Percentiles rank a stretch among this genome's conserved stretches.
phyloP scores from a whole-genome alignment of 306 rosid species.

The Dryas octopetala region DNA sequence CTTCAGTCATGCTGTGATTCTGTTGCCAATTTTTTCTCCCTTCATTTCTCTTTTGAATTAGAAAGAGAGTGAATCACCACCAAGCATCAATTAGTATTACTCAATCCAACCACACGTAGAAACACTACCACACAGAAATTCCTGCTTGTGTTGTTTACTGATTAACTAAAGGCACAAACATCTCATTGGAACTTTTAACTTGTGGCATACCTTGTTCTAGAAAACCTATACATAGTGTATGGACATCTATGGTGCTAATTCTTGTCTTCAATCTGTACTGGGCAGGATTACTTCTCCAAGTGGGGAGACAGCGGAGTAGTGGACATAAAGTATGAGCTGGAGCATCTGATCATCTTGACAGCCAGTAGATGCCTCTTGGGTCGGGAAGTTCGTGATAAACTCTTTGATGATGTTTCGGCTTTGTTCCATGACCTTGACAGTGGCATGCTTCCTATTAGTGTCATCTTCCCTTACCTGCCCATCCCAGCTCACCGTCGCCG shows the following conservation, averaged over 20 bases:
- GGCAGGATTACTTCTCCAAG: constrained; percentile 92
- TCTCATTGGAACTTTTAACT: background rate
- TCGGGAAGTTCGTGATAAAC: constrained; percentile 90
- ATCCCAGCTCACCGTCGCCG: constrained; percentile 94
- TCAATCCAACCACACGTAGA: background rate
- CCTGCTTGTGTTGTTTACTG: background rate
- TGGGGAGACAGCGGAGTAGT: constrained; percentile 97
- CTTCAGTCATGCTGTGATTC: no score
- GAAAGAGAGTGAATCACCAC: background rate
- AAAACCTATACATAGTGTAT: background rate
- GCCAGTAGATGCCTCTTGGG: constrained; percentile 97
- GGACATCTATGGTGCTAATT: background rate
- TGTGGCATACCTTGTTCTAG: background rate
- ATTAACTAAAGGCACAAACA: background rate
- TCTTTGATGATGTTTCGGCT: constrained; percentile 87
- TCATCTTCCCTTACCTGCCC: constrained; percentile 85
- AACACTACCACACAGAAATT: background rate
- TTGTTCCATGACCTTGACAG: constrained; percentile 95
- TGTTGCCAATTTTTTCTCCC: no score
- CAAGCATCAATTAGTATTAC: background rate
- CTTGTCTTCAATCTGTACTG: constrained; percentile 14
- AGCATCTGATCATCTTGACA: constrained; percentile 87
- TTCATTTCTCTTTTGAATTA: background rate
- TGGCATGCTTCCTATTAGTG: constrained; percentile 86
- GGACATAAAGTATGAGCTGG: constrained; percentile 93